Base-by-base conservation (phyloP, 257 asterid genomes). In the Plectranthus barbatus region DNA sequence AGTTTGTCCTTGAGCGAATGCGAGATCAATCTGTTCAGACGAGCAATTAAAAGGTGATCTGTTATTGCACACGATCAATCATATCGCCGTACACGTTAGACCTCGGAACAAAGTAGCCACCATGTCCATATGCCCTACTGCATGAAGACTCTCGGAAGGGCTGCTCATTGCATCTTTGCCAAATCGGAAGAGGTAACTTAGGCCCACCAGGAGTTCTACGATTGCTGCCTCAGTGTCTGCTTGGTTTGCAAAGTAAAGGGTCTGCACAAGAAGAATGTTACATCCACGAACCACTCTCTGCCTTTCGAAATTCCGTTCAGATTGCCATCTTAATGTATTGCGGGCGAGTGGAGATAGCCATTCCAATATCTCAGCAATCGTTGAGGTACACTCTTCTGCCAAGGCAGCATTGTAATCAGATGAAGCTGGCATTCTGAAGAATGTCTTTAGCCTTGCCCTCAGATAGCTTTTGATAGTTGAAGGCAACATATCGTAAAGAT, bases 291-390 rank as follows among this genome's bases (percentile, higher is more conserved):
- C 66, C 69, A 86, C 23, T 33, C 74, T 69, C 65, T 78, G 86
- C 74, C 83, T 79, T 59, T 91, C 98, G 39, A 88, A 79, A 46
- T 77, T 91, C 9, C 86, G 69, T 75, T 88, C 96, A 0, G 86
- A 77, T 67, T 91, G 81, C 96, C 98, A 88, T 69, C 84, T 81
- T 11, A 86, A 14, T 81, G 73, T 91, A 74, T 83, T 82, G 47
- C 80, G 95, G 48, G 94, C 94, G 4, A 91, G 91, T 2, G 95
- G 96, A 18, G 83, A 81, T 51, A 91, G 63, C 96, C 96, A 91
- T 19, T 83, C 91, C 63, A 88, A 56, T 69, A 80, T 76, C 61
- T 80, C 77, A 20, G 75, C 55, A 69, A 86, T 9, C 18, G 82
- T 77, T 14, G 41, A 50, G 63, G 84, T 76, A 86, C 95, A 85